These are phyloP conservation scores for Wickerhamomyces sp. DNA, from an alignment of 1,139 yeast genomes.

Conservation along the genomic window DNA sequence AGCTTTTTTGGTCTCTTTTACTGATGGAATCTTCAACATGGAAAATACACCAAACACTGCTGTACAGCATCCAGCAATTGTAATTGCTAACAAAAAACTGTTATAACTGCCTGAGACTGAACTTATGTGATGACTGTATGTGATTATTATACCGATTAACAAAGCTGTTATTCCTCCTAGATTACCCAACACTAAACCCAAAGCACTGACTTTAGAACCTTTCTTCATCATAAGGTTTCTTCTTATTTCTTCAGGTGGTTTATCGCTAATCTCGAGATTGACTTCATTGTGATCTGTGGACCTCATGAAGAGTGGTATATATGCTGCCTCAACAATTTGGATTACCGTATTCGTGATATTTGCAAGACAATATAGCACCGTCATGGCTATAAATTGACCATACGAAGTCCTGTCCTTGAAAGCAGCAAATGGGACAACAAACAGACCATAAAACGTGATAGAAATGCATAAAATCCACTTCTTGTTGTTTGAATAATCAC, in stretches of 20 bases:
- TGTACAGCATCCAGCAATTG: conserved; percentile 39
- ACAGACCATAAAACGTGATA: conserved; percentile 32
- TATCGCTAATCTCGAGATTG: conserved; percentile 7
- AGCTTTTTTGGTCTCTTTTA: conserved; percentile 30
- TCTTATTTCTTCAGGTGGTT: conserved; percentile 28
- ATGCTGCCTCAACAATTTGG: conserved; percentile 41
- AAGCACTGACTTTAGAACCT: conserved; percentile 37
- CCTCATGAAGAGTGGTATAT: conserved; percentile 42
- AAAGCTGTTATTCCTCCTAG: conserved; percentile 40
- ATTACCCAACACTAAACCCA: conserved; percentile 38
- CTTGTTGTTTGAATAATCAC: conserved; percentile 40
- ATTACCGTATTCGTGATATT: conserved; percentile 33
- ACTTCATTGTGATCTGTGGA: conserved; percentile 16
- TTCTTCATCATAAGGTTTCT: conserved; percentile 29
- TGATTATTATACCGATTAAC: conserved; percentile 37
- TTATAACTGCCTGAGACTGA: conserved; percentile 33
- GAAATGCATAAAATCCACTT: conserved; percentile 33
- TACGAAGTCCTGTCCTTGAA: conserved; percentile 26
- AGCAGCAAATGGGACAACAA: conserved; percentile 39
- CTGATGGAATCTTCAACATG: conserved; percentile 33
- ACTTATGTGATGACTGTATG: conserved; percentile 22
- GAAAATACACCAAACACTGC: conserved; percentile 29
- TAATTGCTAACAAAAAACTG: conserved; percentile 37
- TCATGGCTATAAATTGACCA: conserved; percentile 26
- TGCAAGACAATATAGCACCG: conserved; percentile 34